Percentiles rank a stretch among this genome's conserved stretches.
phyloP scores from a whole-genome alignment of 2,329 filamentous ascomycete genomes.

The Aspergillus sp. region DNA sequence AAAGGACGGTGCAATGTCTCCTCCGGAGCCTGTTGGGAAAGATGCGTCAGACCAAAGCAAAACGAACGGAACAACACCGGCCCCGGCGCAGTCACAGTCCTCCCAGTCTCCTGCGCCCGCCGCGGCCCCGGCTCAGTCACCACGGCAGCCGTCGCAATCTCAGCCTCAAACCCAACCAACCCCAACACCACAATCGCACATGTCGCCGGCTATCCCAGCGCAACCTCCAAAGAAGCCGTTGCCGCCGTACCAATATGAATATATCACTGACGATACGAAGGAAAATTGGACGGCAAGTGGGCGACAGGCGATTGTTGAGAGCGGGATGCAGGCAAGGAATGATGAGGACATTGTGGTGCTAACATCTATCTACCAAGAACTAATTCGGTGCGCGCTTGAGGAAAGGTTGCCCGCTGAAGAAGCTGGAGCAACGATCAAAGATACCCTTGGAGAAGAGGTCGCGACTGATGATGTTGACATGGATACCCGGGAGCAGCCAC shows the following conservation, averaged over 20 bases:
- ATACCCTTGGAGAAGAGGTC: conserved; percentile 65
- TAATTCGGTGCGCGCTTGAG: conserved; percentile 73
- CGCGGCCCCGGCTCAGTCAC: conserved; percentile 12
- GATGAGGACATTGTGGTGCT: conserved; percentile 69
- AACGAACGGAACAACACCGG: conserved; percentile 27
- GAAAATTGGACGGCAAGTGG: conserved; percentile 67
- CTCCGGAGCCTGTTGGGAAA: conserved; percentile 27
- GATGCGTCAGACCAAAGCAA: conserved; percentile 30
- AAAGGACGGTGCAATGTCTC: conserved; percentile 32
- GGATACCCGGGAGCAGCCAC: conserved; percentile 44
- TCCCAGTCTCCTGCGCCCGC: conserved; percentile 23
- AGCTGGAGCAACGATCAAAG: conserved; percentile 70
- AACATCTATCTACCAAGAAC: conserved; percentile 77
- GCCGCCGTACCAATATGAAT: conserved; percentile 67
- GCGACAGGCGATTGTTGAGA: conserved; percentile 65
- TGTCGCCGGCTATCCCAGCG: conserved; percentile 13
- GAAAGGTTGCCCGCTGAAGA: conserved; percentile 65
- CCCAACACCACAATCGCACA: conserved; percentile 15
- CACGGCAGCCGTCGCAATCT: conserved; percentile 11
- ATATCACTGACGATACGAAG: conserved; percentile 69
- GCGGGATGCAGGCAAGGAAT: conserved; percentile 63
- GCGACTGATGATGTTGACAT: conserved; percentile 49
- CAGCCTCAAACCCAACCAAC: conserved; percentile 19
- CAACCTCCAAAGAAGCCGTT: conserved; percentile 23
- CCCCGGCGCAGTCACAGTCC: conserved; percentile 16